Conservation (phyloP, 805 yeast genomes). For the Wickerhamiella sergipiensis region DNA sequence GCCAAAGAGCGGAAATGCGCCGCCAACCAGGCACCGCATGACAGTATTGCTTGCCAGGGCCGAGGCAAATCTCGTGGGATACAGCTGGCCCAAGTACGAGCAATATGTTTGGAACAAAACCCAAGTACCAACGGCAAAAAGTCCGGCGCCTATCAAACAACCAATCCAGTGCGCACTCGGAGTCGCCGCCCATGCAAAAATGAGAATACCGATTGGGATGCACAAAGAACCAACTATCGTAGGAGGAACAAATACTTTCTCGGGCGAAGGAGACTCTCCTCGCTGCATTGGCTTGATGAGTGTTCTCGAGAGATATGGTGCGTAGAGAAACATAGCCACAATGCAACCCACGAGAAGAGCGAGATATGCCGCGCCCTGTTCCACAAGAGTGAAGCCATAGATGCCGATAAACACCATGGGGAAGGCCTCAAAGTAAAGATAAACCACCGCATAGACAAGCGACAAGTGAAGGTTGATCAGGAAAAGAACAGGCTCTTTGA, state of each 20-base stretch:
- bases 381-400: slow-evolving; percentile 35
- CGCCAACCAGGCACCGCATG: slow-evolving; percentile 38
- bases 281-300: background rate
- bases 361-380: slow-evolving; percentile 35
- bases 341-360: slow-evolving; percentile 35
- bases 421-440: slow-evolving; percentile 48
- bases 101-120: slow-evolving; percentile 39
- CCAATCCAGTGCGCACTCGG: slow-evolving; percentile 37
- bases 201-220: slow-evolving; percentile 39
- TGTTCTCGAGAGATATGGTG: slow-evolving; percentile 2
- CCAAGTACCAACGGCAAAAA: slow-evolving; percentile 31
- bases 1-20: slow-evolving; percentile 53
- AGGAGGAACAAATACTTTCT: slow-evolving; percentile 13
- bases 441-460: slow-evolving; percentile 37
- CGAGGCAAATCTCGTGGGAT: slow-evolving; percentile 39
- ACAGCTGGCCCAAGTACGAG: slow-evolving; percentile 36
- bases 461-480: slow-evolving; percentile 40
- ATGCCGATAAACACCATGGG: slow-evolving; percentile 39
- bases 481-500: slow-evolving; percentile 42
- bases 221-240: slow-evolving; percentile 31
- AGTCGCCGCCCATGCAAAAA: slow-evolving; percentile 45
- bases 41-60: slow-evolving; percentile 46
- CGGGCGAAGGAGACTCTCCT: slow-evolving; percentile 3
- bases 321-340: slow-evolving; percentile 23
- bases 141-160: slow-evolving; percentile 30